phyloP scores from a whole-genome alignment of 495 filamentous ascomycete species.

The Tuber calosporum region DNA sequence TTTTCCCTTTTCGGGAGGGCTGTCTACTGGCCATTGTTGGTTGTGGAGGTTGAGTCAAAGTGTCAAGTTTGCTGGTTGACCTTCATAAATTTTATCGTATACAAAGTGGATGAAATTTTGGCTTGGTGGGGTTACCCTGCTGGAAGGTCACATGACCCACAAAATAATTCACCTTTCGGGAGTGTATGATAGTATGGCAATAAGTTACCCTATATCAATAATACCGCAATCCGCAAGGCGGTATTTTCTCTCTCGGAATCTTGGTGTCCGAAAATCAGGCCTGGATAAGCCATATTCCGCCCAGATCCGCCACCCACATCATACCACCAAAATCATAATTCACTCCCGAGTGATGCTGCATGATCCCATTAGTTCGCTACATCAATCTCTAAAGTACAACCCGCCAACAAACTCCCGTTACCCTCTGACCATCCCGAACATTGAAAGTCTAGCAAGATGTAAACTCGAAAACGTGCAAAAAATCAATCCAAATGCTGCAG shows the following conservation, averaged over 20 bases:
- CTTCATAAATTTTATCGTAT: too few relatives aligned
- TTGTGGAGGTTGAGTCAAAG: constrained; percentile 45
- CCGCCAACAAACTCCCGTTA: background rate
- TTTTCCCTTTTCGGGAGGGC: constrained; percentile 92
- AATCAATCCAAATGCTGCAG: background rate
- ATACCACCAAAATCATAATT: background rate
- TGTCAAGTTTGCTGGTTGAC: background rate
- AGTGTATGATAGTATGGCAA: background rate
- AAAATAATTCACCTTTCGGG: background rate
- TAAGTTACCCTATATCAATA: background rate
- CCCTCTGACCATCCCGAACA: background rate
- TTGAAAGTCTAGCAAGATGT: background rate
- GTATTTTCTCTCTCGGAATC: background rate
- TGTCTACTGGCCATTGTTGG: constrained; percentile 56
- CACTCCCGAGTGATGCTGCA: background rate
- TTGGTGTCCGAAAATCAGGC: background rate
- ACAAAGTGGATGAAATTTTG: background rate
- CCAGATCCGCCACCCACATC: background rate
- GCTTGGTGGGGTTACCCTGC: background rate
- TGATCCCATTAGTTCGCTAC: background rate
- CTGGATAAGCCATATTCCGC: background rate
- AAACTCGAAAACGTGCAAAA: background rate
- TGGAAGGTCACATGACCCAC: background rate
- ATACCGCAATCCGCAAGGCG: background rate
- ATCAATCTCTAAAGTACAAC: background rate